Evolutionary conservation across 441 rosid genomes (phyloP).

Genomic region (Daphne laureola): DNA sequence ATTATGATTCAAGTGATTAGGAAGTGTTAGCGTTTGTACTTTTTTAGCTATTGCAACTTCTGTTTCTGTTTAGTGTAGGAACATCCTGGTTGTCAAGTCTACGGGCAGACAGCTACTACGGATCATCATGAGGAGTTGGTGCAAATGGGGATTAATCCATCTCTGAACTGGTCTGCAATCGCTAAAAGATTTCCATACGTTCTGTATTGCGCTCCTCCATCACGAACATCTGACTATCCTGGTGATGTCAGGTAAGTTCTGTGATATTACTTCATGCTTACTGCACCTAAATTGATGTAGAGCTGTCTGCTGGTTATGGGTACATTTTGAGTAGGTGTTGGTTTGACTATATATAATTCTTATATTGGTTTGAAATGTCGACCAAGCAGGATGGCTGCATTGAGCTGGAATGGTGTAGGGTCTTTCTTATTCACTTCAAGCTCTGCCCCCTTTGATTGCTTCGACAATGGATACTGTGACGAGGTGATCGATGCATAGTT

Average conservation of each 20-base stretch:
- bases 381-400: conserved; percentile 57
- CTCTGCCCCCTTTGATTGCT: conserved; percentile 73
- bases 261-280: not conserved
- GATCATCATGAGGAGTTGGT: conserved; percentile 77
- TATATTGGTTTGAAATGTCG: conserved; percentile 11
- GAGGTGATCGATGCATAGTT: conserved; percentile 35
- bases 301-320: too few relatives aligned
- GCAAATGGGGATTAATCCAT: conserved; percentile 65
- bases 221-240: conserved; percentile 63
- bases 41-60: too few relatives aligned
- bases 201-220: conserved; percentile 92
- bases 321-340: too few relatives aligned
- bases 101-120: conserved; percentile 67
- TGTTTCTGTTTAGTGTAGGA: conserved; percentile 35
- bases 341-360: not conserved
- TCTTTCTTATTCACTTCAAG: conserved; percentile 85
- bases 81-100: conserved; percentile 55
- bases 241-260: conserved; percentile 61
- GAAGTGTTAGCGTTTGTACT: too few relatives aligned
- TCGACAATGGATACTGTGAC: conserved; percentile 62
- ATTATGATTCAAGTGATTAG: too few relatives aligned
- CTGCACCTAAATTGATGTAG: too few relatives aligned
- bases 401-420: conserved; percentile 85
- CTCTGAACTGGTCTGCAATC: conserved; percentile 37
- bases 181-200: conserved; percentile 52